phyloP scores from a whole-genome alignment of 2,329 filamentous ascomycete species.

The Colletotrichum tropicicola region DNA sequence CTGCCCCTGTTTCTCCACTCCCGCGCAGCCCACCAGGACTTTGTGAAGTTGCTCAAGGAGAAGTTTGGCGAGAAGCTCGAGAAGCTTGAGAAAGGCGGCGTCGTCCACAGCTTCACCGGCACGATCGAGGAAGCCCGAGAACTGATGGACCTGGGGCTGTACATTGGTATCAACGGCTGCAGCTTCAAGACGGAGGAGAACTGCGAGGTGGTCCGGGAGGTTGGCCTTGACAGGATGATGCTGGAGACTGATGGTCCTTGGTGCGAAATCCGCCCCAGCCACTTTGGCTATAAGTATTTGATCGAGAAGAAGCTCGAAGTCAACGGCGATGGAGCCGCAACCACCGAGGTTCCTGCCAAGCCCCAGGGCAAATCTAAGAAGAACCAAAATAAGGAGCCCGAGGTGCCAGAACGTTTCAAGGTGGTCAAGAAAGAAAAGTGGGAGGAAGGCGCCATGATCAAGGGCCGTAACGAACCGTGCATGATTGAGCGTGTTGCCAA shows the following conservation, averaged over 20 bases:
- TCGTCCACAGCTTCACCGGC: constrained; percentile 96
- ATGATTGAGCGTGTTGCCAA: constrained; percentile 88
- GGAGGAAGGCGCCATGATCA: constrained; percentile 87
- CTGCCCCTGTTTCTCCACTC: constrained; percentile 94
- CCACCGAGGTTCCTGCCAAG: constrained; percentile 33
- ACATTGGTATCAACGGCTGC: constrained; percentile 96
- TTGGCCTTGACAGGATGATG: constrained; percentile 84
- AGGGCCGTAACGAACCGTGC: constrained; percentile 93
- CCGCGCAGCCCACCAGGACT: constrained; percentile 86
- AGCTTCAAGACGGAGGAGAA: constrained; percentile 96
- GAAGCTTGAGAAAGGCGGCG: constrained; percentile 75
- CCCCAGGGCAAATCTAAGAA: constrained; percentile 52
- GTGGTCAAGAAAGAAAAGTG: constrained; percentile 97
- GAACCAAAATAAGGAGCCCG: constrained; percentile 68
- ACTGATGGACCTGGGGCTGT: constrained; percentile 81
- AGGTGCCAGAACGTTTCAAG: constrained; percentile 78
- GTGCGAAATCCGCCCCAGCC: constrained; percentile 92
- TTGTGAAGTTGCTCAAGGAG: constrained; percentile 74
- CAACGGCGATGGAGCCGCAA: constrained; percentile 34
- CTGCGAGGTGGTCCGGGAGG: constrained; percentile 80
- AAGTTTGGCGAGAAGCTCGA: constrained; percentile 68
- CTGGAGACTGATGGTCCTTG: constrained; percentile 98
- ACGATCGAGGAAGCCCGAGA: constrained; percentile 84
- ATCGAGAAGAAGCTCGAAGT: constrained; percentile 49
- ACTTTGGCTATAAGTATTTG: constrained; percentile 82